These are phyloP conservation scores for Pilaira anomala DNA, from an alignment of 192 early-diverging fungal species.

Conservation along the genomic window DNA sequence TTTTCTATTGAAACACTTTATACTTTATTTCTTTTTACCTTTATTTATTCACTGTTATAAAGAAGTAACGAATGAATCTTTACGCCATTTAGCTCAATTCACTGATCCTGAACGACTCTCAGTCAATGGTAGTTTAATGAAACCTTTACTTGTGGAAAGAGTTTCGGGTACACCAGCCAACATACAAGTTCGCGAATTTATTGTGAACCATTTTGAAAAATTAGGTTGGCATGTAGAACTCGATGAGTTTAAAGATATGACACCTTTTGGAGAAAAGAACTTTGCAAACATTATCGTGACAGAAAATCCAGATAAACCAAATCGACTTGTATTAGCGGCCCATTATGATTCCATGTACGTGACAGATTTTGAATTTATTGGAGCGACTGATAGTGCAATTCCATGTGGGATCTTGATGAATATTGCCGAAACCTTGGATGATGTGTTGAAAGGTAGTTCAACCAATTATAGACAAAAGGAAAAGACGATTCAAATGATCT, in stretches of 20 bases:
- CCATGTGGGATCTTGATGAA: slow-evolving; percentile 90
- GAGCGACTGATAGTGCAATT: slow-evolving; percentile 88
- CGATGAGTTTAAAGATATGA: slow-evolving; percentile 73
- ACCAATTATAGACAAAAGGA: slow-evolving; percentile 17
- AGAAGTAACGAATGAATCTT: slow-evolving; percentile 4
- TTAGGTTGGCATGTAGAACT: slow-evolving; percentile 78
- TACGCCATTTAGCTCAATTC: slow-evolving; percentile 12
- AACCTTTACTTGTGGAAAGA: slow-evolving; percentile 75
- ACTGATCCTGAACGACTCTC: slow-evolving; percentile 25
- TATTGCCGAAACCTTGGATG: slow-evolving; percentile 68
- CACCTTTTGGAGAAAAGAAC: slow-evolving; percentile 69
- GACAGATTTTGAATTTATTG: slow-evolving; percentile 65
- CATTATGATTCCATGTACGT: slow-evolving; percentile 93
- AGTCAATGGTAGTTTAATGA: slow-evolving; percentile 53
- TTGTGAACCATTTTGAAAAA: slow-evolving; percentile 60
- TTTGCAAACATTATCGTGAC: slow-evolving; percentile 93
- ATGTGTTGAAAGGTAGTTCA: slow-evolving; percentile 47
- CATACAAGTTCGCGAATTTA: slow-evolving; percentile 63
- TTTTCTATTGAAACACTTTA: neutral
- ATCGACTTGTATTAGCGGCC: slow-evolving; percentile 80
- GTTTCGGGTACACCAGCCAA: slow-evolving; percentile 76
- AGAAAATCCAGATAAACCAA: slow-evolving; percentile 68
- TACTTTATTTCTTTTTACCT: neutral
- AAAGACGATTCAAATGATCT: slow-evolving; percentile 80
- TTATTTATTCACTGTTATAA: neutral